Base-by-base conservation (phyloP, 2,329 filamentous ascomycete genomes). In the Apiospora marii region DNA sequence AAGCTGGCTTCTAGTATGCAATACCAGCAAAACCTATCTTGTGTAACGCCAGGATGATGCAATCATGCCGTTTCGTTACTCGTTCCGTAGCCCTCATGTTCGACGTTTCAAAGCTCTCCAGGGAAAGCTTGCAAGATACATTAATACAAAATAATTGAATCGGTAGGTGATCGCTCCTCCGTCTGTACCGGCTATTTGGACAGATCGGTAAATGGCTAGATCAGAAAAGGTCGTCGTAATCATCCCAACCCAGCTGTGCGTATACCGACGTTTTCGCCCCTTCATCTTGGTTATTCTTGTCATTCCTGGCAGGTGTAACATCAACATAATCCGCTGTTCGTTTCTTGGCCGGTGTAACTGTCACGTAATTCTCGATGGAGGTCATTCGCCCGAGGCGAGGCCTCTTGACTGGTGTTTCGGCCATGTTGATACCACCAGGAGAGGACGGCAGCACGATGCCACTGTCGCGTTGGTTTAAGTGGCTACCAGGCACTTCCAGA, bases 161-260 rank as follows among this genome's bases (percentile, higher is more conserved):
- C 24, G 41, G 14, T 68, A 30, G n/a, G 41, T 34, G 14, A 48
- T 44, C 37, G 27, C 30, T 10, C 41, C n/a, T 5, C 24, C 30
- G 10, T 13, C 6, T 48, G 22, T 27, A n/a, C 24, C 41, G 44
- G 30, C 41, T 19, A 16, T 6, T 22, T n/a, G 22, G 13, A 13
- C 24, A 48, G n/a, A 24, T 14, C 13, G 27, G 67, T 14, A 46
- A 46, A 27, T 22, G 10, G 41, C 41, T 13, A 58, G 67, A 24
- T 69, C 53, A 74, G 58, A 73, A 70, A 46, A 81, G 71, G 27
- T 89, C 86, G 78, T 84, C 79, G 73, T 85, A 82, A 74, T 90
- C 87, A 73, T 89, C 85, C 89, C 89, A 91, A 67, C 89, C 89
- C 58, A 91, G 79, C 75, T 82, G 82, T 76, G 88, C 83, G 75